Base-by-base conservation (phyloP, 345 rosid species). In the Lenwebbia sp. region DNA sequence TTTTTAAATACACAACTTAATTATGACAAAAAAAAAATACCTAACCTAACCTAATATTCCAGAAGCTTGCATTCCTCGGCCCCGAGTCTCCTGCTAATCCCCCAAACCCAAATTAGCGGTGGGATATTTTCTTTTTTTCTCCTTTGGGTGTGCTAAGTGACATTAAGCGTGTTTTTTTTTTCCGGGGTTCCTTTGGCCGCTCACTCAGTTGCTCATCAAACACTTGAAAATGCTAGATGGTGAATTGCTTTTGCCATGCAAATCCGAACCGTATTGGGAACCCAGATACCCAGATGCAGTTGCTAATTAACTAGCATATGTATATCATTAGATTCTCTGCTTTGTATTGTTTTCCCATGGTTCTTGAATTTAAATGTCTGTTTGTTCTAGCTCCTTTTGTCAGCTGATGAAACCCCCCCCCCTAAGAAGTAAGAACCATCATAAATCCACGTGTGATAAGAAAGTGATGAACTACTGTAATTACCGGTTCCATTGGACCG, bases 271-370 rank as follows among this genome's bases (percentile, higher is more conserved):
- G 81, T 12, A 7, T 11, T 28, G 28, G 33, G 83, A 74, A 86
- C 75, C 41, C 41, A 30, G 92, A 87, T 87, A 86, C 75, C 41
- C 41, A 30, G 92, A 87, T 87, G 89, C 86, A 47, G 92, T 82
- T 88, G 86, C 82, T 60, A 19, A 17, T n/a, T 33, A 30, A n/a
- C 37, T 13, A 15, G 13, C 37, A 28, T 58, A n/a, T n/a, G 75
- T 62, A 30, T 62, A 62, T 15, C 75, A 62, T 62, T 62, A 62
- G 41, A 30, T 30, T 54, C 75, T 62, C 23, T 62, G 6, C 75
- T 5, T 15, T 14, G 41, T 15, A 30, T 62, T 28, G 41, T 15
- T 30, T 62, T 62, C 41, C 75, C 75, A 62, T 19, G 37, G 41
- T 62, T 62, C 75, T 28, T 62, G 22, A 22, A 3, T 33, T 28